These are phyloP conservation scores for Apiospora hydei DNA, from an alignment of 2,329 filamentous ascomycete genomes.

Conservation along the genomic window DNA sequence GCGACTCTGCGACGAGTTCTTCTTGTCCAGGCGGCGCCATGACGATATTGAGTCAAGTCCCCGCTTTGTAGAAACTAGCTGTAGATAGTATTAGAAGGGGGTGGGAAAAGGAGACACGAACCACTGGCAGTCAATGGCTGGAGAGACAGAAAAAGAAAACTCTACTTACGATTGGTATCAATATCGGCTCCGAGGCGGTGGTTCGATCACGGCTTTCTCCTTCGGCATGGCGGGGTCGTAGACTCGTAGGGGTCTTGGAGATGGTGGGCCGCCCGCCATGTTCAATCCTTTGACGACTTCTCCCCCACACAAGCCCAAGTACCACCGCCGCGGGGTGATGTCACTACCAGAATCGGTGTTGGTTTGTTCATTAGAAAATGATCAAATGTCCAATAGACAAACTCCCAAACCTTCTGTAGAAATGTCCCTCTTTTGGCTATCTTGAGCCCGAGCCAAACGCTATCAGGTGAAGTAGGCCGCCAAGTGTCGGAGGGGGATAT, in stretches of 20 bases:
- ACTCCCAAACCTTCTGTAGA: neutral
- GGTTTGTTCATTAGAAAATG: neutral
- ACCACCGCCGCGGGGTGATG: neutral
- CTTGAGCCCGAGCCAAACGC: neutral
- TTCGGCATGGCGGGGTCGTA: slow-evolving; percentile 9
- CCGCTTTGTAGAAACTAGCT: neutral
- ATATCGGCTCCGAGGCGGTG: neutral
- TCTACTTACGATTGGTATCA: neutral
- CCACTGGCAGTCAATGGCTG: neutral
- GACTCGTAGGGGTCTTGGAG: neutral
- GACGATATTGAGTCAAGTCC: neutral
- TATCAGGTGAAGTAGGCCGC: neutral
- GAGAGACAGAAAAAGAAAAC: neutral
- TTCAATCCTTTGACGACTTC: neutral
- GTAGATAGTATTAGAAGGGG: neutral
- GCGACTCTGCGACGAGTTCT: neutral
- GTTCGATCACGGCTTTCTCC: slow-evolving; percentile 14
- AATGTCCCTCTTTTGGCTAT: neutral
- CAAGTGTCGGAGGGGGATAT: neutral
- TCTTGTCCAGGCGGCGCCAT: slow-evolving; percentile 1
- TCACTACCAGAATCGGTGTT: neutral
- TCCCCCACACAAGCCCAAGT: neutral
- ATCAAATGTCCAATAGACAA: neutral
- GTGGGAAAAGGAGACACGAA: neutral
- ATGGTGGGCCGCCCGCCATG: neutral